phyloP scores from a whole-genome alignment of 352 stramenopile species.

The Sclerospora graminicola region DNA sequence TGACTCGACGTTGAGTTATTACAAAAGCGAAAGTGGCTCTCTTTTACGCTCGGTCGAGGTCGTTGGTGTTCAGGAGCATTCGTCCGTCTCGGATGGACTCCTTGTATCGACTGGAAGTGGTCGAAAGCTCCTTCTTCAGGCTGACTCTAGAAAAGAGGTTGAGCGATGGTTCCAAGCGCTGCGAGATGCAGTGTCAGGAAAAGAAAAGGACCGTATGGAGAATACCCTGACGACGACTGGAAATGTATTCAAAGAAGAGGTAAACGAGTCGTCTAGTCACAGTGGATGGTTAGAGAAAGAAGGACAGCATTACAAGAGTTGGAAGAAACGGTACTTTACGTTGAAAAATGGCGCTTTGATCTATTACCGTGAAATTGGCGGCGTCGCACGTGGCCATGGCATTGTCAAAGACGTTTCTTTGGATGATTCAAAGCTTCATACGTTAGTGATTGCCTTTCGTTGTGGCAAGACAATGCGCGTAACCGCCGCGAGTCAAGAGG shows the following conservation, averaged over 20 bases:
- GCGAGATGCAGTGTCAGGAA: conserved; percentile 16
- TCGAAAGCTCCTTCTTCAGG: conserved; percentile 47
- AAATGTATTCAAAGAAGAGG: conserved; percentile 5
- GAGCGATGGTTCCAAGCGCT: conserved; percentile 46
- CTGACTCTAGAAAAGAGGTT: conserved; percentile 54
- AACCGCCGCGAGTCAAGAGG: conserved; percentile 13
- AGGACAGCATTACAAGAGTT: conserved; percentile 64
- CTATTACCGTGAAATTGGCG: conserved; percentile 57
- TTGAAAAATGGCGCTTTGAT: conserved; percentile 54
- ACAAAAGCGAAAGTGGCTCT: conserved; percentile 53
- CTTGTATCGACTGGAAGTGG: conserved; percentile 30
- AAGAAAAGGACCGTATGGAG: conserved; percentile 1
- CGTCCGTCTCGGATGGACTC: conserved; percentile 30
- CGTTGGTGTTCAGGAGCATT: conserved; percentile 22
- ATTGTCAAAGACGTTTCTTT: conserved; percentile 30
- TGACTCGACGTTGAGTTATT: conserved; percentile 61
- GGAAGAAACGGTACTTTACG: conserved; percentile 69
- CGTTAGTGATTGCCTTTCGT: conserved; percentile 32
- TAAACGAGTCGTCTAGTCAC: conserved; percentile 16
- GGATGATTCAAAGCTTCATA: conserved; percentile 40
- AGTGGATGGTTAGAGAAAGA: conserved; percentile 76
- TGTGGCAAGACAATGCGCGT: conserved; percentile 29
- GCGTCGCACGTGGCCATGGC: conserved; percentile 36
- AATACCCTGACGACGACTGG: conserved; percentile 6
- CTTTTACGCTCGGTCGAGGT: conserved; percentile 40